A percentile compares a stretch with the other conserved stretches of the same genome.
phyloP scores from a whole-genome alignment of 2,329 filamentous ascomycete genomes.

The Arachnomyces sp. region DNA sequence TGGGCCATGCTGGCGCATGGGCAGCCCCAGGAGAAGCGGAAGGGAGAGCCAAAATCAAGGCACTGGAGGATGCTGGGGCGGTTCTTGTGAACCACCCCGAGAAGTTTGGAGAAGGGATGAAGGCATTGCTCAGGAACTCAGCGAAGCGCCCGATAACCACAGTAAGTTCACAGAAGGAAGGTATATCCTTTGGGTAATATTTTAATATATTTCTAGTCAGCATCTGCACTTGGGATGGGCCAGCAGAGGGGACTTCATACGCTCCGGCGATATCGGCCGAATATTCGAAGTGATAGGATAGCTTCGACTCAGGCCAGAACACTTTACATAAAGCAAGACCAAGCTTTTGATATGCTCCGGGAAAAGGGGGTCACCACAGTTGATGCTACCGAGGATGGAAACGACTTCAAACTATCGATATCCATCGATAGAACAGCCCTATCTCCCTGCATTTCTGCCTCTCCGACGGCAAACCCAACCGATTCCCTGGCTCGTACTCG shows the following conservation, averaged over 20 bases:
- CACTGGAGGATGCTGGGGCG: constrained; percentile 58
- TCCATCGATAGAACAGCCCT: constrained; percentile 56
- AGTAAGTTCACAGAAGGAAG: constrained; percentile 14
- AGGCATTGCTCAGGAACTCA: constrained; percentile 45
- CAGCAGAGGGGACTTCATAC: constrained; percentile 48
- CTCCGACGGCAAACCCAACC: constrained; percentile 41
- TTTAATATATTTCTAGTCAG: constrained; percentile 12
- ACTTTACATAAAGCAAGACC: constrained; percentile 48
- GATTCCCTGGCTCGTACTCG: constrained; percentile 37
- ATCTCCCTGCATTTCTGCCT: constrained; percentile 56
- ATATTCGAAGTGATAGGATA: not conserved
- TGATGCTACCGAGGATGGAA: constrained; percentile 26
- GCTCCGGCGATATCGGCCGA: constrained; percentile 22
- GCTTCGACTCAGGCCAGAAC: constrained; percentile 36
- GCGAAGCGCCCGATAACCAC: constrained; percentile 19
- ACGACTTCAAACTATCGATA: constrained; percentile 51
- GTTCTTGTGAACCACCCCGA: constrained; percentile 68
- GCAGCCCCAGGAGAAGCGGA: constrained; percentile 56
- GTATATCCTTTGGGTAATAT: constrained; percentile 3
- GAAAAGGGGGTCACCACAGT: constrained; percentile 40
- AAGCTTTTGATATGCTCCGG: constrained; percentile 50
- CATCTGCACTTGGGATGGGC: constrained; percentile 13
- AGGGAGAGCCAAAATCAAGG: constrained; percentile 56
- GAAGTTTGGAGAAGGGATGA: constrained; percentile 63
- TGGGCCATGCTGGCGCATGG: constrained; percentile 76